phyloP scores from a whole-genome alignment of 768 basidiomycete species.

The Auriscalpium vulgare region DNA sequence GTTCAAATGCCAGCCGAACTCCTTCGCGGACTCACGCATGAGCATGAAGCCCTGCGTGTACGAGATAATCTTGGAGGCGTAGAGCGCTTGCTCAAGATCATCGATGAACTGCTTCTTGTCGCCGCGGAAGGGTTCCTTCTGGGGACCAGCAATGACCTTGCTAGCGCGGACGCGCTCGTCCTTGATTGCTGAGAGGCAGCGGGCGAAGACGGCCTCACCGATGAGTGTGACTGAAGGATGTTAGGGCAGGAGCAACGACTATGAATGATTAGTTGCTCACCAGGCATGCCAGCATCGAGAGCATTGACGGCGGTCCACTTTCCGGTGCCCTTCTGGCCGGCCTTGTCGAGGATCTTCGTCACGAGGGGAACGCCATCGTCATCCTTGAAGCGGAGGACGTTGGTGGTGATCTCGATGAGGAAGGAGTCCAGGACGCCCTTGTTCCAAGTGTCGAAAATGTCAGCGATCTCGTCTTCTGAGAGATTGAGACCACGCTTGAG shows the following conservation, averaged over 20 bases:
- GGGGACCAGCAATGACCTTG: conserved; percentile 85
- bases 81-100: conserved; percentile 97
- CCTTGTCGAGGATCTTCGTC: conserved; percentile 89
- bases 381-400: conserved; percentile 96
- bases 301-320: conserved; percentile 99
- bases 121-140: conserved; percentile 89
- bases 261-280: conserved; percentile 32
- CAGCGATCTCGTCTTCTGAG: conserved; percentile 81
- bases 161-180: conserved; percentile 90
- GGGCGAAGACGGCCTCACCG: conserved; percentile 98
- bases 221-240: conserved; percentile 79
- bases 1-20: conserved; percentile 90
- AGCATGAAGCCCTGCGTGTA: conserved; percentile 99
- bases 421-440: conserved; percentile 99
- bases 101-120: conserved; percentile 99
- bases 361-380: conserved; percentile 90
- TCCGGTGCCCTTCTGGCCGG: conserved; percentile 98
- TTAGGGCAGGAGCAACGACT: conserved; percentile 2
- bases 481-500: conserved; percentile 93
- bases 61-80: conserved; percentile 99
- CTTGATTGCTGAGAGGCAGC: conserved; percentile 96
- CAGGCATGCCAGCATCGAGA: conserved; percentile 84
- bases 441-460: conserved; percentile 94
- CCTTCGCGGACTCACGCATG: conserved; percentile 96
- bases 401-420: conserved; percentile 96